Percentiles rank a stretch among this genome's conserved stretches.
Conservation (phyloP, 371 early-diverging fungal species). For the Syncephalastrum sp. region DNA sequence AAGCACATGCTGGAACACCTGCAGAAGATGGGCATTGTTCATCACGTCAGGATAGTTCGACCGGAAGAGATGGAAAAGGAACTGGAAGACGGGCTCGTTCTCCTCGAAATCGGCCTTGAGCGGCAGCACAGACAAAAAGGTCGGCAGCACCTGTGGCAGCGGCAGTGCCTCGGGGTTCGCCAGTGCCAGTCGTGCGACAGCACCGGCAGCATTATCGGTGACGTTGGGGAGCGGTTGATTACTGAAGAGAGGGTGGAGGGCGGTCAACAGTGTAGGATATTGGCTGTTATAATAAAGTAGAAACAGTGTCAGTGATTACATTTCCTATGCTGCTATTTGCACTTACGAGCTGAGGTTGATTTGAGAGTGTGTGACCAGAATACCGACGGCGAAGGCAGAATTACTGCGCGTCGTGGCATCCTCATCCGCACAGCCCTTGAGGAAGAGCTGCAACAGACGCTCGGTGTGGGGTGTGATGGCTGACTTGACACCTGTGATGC, state of each 20-base stretch:
- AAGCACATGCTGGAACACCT: slow-evolving; percentile 48
- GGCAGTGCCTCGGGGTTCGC: slow-evolving; percentile 70
- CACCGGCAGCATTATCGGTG: slow-evolving; percentile 89
- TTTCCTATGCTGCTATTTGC: not conserved
- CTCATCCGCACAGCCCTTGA: slow-evolving; percentile 72
- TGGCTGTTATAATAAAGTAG: slow-evolving; percentile 35
- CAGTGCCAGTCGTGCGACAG: slow-evolving; percentile 80
- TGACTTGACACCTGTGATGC: slow-evolving; percentile 69
- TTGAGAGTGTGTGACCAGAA: slow-evolving; percentile 66
- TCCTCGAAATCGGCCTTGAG: slow-evolving; percentile 81
- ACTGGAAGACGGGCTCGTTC: slow-evolving; percentile 76
- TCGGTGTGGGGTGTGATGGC: slow-evolving; percentile 80
- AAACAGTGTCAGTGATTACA: not conserved
- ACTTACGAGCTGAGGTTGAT: slow-evolving; percentile 65
- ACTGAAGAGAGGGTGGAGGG: slow-evolving; percentile 74
- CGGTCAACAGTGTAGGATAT: slow-evolving; percentile 69
- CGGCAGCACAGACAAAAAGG: slow-evolving; percentile 68
- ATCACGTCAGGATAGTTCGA: slow-evolving; percentile 37
- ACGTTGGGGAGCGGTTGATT: slow-evolving; percentile 62
- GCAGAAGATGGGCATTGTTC: slow-evolving; percentile 20
- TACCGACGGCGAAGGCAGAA: slow-evolving; percentile 82
- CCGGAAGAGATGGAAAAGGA: slow-evolving; percentile 66
- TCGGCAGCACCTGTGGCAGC: slow-evolving; percentile 71
- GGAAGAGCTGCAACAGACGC: slow-evolving; percentile 60
- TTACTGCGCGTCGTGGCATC: slow-evolving; percentile 86